Base-by-base conservation (phyloP, 2,329 filamentous ascomycete genomes). In the Cercospora zeae-maydis region DNA sequence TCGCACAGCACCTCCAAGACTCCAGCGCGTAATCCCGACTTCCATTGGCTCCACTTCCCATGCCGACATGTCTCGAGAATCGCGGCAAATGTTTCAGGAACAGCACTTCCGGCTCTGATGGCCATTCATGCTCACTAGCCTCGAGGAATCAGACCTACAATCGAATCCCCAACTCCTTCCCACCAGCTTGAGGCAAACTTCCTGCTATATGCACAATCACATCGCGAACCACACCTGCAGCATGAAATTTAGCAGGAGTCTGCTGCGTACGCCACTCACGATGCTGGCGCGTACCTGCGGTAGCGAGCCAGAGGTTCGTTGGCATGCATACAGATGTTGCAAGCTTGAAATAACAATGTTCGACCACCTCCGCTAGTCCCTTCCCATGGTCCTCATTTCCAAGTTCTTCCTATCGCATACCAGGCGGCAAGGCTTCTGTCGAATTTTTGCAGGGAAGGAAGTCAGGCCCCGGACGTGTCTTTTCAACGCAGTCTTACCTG, bases 21-120 rank as follows among this genome's bases (percentile, higher is more conserved):
- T 24, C 30, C 39, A 61, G 62, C 62, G 57, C 51, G 14, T 63
- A 63, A 27, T 14, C 33, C 8, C n/a, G 11, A 34, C 24, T 34
- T 47, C 52, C 42, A 64, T 61, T 61, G 62, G 62, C 30, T 42
- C 39, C 39, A 42, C 54, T 11, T 31, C 5, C 8, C 33, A 31
- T 55, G 19, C 24, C 34, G 42, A 55, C 16, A 56, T 49, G 56
- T 62, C 55, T 63, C 31, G 14, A 58, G 21, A 51, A 13, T 31
- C 59, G 59, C 49, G 21, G 53, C 59, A 30, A 36, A n/a, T 57
- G 59, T 65, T 65, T 65, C 59, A 65, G 19, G 7, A 36, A 42
- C 24, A n/a, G 16, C 30, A 9, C 27, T 51, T 36, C 34, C 36
- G 61, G 56, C n/a, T 30, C 14, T 33, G 24, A n/a, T 51, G 57